Base-by-base conservation (phyloP, 805 yeast genomes). In the Sugiyamaella chiloensis region DNA sequence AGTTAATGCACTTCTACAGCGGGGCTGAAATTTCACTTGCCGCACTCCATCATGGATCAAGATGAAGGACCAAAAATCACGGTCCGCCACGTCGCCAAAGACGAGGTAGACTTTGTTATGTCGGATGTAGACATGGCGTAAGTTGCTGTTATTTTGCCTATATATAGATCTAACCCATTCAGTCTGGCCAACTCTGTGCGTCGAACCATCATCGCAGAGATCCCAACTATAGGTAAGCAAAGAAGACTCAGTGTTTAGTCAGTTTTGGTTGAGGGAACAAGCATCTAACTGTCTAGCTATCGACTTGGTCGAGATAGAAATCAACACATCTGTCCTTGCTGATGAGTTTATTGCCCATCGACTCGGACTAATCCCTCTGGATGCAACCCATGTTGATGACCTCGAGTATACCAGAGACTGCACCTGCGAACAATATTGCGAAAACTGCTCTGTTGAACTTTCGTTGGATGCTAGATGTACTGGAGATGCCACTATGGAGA, bases 361-460 rank as follows among this genome's bases (percentile, higher is more conserved):
- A 63, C 70, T 93, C 53, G 99, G 99, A 35, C 74, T 93, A 46
- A 81, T 93, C 51, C 99, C 99, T 1, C 72, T 93, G 40, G 85
- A 83, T 55, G 81, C 95, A 58, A 80, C 81, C 35, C 91, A 87
- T 52, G 88, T 90, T 39, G 96, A 88, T 43, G 78, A 82, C 52
- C 72, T 91, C 55, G 81, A 87, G 53, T 91, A 90, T 69, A 51
- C 59, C 8, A 78, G 97, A 63, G 99, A 93, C 66, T 93, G 99
- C 68, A 90, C 95, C 37, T 93, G 99, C 72, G 99, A 93, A 65
- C 95, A 90, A 63, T 91, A 93, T 70, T 93, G 99, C 70, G 90
- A 88, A 51, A 84, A 85, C 66, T 93, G 99, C 70, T 83, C 96
- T 3, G 98, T 93, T 20, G 87, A 84, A 55, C 75, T 93, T 48